Percentiles rank a stretch among this genome's conserved stretches.
These are phyloP conservation scores for Corrigiola litoralis DNA, from an alignment of 179 eudicot genomes.

Conservation along the genomic window DNA sequence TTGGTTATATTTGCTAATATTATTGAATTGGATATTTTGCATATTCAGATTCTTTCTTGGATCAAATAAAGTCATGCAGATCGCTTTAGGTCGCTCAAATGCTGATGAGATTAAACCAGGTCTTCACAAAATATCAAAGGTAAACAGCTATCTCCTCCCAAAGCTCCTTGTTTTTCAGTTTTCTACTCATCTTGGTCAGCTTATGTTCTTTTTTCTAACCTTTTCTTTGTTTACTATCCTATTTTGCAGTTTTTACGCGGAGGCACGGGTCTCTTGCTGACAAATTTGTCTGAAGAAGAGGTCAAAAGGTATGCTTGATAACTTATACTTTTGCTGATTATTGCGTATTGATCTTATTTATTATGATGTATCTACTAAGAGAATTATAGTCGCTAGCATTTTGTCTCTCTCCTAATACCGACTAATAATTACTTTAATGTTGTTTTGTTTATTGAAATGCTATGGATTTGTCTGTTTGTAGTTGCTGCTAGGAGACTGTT, in stretches of 20 bases:
- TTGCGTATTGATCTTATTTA: neutral
- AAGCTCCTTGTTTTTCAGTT: no score
- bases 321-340: neutral
- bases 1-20: neutral
- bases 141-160: slow-evolving; percentile 19
- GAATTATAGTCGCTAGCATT: no score
- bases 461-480: neutral
- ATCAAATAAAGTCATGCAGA: slow-evolving; percentile 97
- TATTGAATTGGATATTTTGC: neutral
- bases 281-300: slow-evolving; percentile 70
- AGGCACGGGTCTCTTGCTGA: slow-evolving; percentile 68
- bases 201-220: neutral
- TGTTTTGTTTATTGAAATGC: no score
- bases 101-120: slow-evolving; percentile 72
- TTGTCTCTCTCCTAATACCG: no score
- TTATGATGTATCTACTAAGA: neutral
- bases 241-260: slow-evolving; percentile 66
- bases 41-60: slow-evolving; percentile 84
- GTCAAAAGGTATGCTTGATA: slow-evolving; percentile 51
- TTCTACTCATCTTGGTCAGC: neutral
- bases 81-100: slow-evolving; percentile 79
- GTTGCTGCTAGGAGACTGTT: no score
- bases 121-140: slow-evolving; percentile 80
- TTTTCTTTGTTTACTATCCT: neutral
- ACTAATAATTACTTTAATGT: no score